Base-by-base conservation (phyloP, 1,284 basidiomycete species). In the Malassezia psittaci region DNA sequence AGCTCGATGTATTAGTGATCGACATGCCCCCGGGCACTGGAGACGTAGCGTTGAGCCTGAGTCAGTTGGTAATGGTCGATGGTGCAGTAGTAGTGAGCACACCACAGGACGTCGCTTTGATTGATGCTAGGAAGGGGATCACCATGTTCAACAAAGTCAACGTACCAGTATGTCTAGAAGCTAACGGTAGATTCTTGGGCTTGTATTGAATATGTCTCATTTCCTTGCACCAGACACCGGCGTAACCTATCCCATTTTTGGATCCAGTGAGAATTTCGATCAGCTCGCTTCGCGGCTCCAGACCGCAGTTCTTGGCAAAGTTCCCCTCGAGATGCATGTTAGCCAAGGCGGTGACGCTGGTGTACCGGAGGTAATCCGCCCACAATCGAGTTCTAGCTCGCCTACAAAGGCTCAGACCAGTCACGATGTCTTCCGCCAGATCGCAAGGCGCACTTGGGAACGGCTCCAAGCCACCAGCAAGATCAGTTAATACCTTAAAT, bases 1-100 rank as follows among this genome's bases (percentile, higher is more conserved):
- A 47, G 43, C 59, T 96, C 29, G 93, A 98, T 69, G 79, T 89
- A 0, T 79, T 98, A 10, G 88, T 98, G 10, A 80, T 98, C 45
- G 94, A 98, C 76, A 90, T 96, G 85, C 93, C 93, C 0, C 93
- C 93, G 0, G 93, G 94, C 0, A 98, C 93, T 0, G 93, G 93
- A 0, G 93, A 98, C 72, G 90, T 98, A 0, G 88, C 89, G 9
- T 80, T 98, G 44, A 91, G 87, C 11, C 79, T 98, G 0, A 89
- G 88, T 0, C 94, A 98, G 71, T 81, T 96, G 5, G 89, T 94
- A 18, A 58, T 62, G 35, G 61, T 74, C 5, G 66, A 71, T 43
- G 64, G 61, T 9, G 70, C 66, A 1, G 46, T 74, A n/a, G 59
- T 74, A 11, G 86, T 96, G 1, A 91, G 89, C 2, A 98, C 94